phyloP scores from a whole-genome alignment of 1,139 yeast species.

The Scheffersomyces parashehatae region DNA sequence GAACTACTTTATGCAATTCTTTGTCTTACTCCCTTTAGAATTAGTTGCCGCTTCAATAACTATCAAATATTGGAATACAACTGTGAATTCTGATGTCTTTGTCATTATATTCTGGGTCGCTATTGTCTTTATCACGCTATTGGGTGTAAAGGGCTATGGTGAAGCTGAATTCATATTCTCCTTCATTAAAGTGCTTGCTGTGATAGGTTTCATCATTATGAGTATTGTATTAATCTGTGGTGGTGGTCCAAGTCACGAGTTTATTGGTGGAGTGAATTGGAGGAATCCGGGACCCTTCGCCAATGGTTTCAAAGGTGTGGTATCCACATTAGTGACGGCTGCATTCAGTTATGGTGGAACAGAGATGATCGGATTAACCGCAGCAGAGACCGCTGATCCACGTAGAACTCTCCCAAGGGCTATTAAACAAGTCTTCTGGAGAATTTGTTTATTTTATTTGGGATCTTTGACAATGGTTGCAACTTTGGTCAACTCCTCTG shows the following conservation, averaged over 20 bases:
- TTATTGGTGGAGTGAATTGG: constrained; percentile 35
- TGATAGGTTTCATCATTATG: constrained; percentile 41
- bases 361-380: constrained; percentile 44
- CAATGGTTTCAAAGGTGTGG: constrained; percentile 47
- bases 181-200: constrained; percentile 38
- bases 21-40: constrained; percentile 23
- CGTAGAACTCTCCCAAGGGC: constrained; percentile 68
- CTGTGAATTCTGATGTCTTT: constrained; percentile 40
- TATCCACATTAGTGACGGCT: constrained; percentile 41
- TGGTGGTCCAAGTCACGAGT: constrained; percentile 29
- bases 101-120: constrained; percentile 39
- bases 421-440: constrained; percentile 72
- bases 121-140: constrained; percentile 36
- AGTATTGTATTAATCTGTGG: constrained; percentile 45
- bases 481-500: constrained; percentile 45
- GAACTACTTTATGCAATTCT: constrained; percentile 42
- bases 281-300: constrained; percentile 43
- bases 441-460: constrained; percentile 63
- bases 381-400: constrained; percentile 49
- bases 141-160: constrained; percentile 47
- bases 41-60: constrained; percentile 43
- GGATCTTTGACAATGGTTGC: constrained; percentile 46
- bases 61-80: constrained; percentile 39
- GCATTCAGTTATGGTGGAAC: constrained; percentile 33
- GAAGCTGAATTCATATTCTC: constrained; percentile 46